Evolutionary conservation across 768 basidiomycete genomes (phyloP), one percentile per base, ranked within the genome.

Genomic region (Suillus americanus): DNA sequence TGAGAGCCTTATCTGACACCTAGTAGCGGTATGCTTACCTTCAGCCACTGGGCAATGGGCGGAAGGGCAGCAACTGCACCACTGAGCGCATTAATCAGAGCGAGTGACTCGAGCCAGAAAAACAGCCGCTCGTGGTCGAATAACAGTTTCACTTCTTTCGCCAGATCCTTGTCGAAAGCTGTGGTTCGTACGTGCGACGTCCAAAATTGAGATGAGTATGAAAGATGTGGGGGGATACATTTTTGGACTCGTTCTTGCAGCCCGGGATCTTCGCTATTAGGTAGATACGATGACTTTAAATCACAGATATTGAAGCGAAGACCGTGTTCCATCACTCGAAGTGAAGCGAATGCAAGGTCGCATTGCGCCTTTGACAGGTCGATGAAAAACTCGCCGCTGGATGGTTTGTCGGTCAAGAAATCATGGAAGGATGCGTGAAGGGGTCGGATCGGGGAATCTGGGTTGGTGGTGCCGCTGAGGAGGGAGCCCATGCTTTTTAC

Each of bases 281-380:
- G 66, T 6, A 69, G 33, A 56, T 74, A 72, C 3, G 79, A 79
- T 7, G 70, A 73, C 41, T 69, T 65, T 14, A 80, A 57, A 2
- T 73, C 45, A 64, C 74, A 77, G 25, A 80, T 78, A 62, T 80
- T 78, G 69, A 80, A 80, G 59, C 65, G 65, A 12, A 80, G 71
- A 12, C 65, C 61, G 18, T 61, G 45, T 12, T 73, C 66, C 79
- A 80, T 75, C 9, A 74, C 60, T 4, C 56, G 54, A 6, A 80
- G 61, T 6, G 68, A 74, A 4, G 67, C 65, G 5, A 59, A 48
- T 5, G 72, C 69, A 1, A 79, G 69, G 30, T 64, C 51, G 3
- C 35, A 37, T 20, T 77, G 70, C 37, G n/a, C 25, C 13, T 30
- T 45, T 20, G 62, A 63, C 37, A 55, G 20, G 43, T 68, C 67